Conservation (phyloP, 202 grass and related monocot genomes). For the Hordeum pubiflorum region DNA sequence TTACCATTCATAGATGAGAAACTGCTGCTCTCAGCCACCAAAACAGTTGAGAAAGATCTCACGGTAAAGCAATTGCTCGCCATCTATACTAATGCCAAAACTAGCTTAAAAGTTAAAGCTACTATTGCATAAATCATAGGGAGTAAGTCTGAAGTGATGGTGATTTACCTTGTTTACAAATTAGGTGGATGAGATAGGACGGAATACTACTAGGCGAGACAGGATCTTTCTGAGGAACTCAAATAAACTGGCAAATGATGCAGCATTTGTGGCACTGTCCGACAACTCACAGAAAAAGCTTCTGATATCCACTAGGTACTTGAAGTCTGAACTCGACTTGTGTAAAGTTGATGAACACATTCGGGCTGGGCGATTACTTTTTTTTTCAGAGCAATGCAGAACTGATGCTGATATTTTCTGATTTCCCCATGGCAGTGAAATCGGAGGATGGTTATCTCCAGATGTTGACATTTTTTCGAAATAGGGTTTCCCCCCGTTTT, state of each 20-base stretch:
- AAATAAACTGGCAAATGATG: not conserved
- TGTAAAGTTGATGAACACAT: not conserved
- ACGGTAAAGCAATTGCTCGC: slow-evolving; percentile 6
- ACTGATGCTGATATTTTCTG: not conserved
- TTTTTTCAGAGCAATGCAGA: not conserved
- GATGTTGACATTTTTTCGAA: no score
- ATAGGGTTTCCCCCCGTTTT: no score
- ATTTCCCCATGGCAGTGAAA: slow-evolving; percentile 8
- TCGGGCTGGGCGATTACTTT: not conserved
- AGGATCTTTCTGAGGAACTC: slow-evolving; percentile 42
- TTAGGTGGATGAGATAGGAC: slow-evolving; percentile 36
- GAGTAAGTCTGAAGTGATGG: not conserved
- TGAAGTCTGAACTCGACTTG: not conserved
- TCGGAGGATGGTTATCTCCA: slow-evolving; percentile 30
- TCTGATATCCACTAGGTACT: slow-evolving; percentile 16
- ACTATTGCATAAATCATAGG: not conserved
- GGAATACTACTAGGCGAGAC: slow-evolving; percentile 33
- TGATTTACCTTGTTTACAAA: not conserved
- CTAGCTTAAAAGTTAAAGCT: not conserved
- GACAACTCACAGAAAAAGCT: not conserved
- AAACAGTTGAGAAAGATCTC: slow-evolving; percentile 27
- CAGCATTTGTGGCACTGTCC: not conserved
- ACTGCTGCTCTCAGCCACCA: slow-evolving; percentile 30
- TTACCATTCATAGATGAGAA: slow-evolving; percentile 53
- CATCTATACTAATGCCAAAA: not conserved